phyloP scores from a whole-genome alignment of 2,329 filamentous ascomycete genomes.

The Epichloe hybrida region DNA sequence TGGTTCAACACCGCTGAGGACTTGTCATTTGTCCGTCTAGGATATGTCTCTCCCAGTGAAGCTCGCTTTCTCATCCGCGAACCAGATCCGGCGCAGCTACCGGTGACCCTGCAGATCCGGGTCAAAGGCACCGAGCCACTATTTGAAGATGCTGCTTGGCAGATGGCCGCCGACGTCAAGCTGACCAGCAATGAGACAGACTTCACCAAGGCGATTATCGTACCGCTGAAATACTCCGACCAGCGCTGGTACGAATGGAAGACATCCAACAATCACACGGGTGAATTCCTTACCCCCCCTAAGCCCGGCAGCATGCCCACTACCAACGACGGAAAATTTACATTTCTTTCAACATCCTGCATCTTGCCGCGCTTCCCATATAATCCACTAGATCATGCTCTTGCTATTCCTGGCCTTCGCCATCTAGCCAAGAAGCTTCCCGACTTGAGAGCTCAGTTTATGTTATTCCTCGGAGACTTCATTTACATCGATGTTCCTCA shows the following conservation, averaged over 20 bases:
- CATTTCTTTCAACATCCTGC: constrained; percentile 85
- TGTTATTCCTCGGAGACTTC: constrained; percentile 76
- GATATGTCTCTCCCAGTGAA: constrained; percentile 68
- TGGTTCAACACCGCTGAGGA: constrained; percentile 57
- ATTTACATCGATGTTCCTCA: constrained; percentile 84
- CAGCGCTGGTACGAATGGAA: constrained; percentile 71
- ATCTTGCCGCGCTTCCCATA: constrained; percentile 89
- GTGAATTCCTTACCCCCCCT: constrained; percentile 69
- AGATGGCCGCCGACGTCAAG: constrained; percentile 48
- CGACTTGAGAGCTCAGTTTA: constrained; percentile 59
- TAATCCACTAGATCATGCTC: constrained; percentile 65
- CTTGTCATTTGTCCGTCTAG: constrained; percentile 73
- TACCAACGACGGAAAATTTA: constrained; percentile 57
- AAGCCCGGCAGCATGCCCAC: constrained; percentile 48
- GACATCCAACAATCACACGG: constrained; percentile 75
- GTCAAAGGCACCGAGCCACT: constrained; percentile 36
- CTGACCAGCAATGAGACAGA: constrained; percentile 66
- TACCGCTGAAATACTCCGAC: constrained; percentile 50
- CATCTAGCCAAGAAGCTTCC: constrained; percentile 63
- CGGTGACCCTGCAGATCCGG: constrained; percentile 57
- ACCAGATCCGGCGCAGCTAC: constrained; percentile 60
- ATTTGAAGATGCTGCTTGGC: constrained; percentile 49
- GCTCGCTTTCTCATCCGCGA: constrained; percentile 78
- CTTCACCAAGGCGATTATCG: constrained; percentile 58
- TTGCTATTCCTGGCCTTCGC: constrained; percentile 69